Percentiles rank a stretch among this genome's conserved stretches.
phyloP scores from a whole-genome alignment of 139 green algal genomes.

The Yamagishiella unicocca region DNA sequence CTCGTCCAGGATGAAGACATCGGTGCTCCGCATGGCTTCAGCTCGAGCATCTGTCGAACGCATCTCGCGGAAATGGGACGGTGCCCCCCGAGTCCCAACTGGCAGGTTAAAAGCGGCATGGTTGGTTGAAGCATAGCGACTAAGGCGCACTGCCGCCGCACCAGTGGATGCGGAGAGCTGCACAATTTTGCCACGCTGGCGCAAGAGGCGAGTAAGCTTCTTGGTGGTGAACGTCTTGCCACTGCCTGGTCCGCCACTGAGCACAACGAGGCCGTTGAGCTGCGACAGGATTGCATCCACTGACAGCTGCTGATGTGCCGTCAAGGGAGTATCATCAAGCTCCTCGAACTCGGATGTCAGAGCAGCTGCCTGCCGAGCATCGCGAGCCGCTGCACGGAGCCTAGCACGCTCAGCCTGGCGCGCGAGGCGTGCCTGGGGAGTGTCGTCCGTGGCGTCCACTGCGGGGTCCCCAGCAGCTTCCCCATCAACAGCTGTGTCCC shows the following conservation, averaged over 20 bases:
- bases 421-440: no score
- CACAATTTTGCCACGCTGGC: neutral
- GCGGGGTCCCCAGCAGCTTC: no score
- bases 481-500: no score
- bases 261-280: neutral
- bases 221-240: neutral
- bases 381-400: no score
- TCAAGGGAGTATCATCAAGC: no score
- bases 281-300: no score
- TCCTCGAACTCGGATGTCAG: no score
- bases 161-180: neutral
- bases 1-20: neutral
- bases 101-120: neutral
- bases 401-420: no score
- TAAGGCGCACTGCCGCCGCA: neutral
- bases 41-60: neutral
- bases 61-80: neutral
- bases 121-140: neutral
- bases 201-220: neutral
- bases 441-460: no score
- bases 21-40: neutral
- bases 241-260: neutral
- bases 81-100: neutral
- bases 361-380: no score
- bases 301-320: no score